Base-by-base conservation (phyloP, 345 rosid genomes). In the Eutrema heterophyllum region DNA sequence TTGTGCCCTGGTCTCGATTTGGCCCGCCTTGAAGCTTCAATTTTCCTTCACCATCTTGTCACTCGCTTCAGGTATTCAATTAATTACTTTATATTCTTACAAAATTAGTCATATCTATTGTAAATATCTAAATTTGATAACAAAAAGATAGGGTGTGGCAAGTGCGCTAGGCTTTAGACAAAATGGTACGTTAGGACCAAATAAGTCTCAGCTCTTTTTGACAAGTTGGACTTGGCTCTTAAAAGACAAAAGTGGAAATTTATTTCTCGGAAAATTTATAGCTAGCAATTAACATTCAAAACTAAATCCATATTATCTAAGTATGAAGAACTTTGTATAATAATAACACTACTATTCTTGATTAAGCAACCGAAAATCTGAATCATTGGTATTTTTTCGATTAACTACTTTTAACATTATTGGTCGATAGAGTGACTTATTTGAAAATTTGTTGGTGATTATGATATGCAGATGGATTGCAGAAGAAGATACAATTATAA, bases 1-100 rank as follows among this genome's bases (percentile, higher is more conserved):
- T 78, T 94, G 58, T 94, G 98, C 29, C 98, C 97, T 70, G 97
- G 97, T 36, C 84, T 90, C 53, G 98, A 94, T 77, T 80, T 94
- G 86, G 90, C 97, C 18, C 91, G 97, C 79, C 95, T 94, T 15
- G 97, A 94, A 85, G 79, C 97, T 84, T 87, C 98, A 73, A 71
- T 94, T 56, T 94, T 91, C 79, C 81, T 94, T 24, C 95, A 94
- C 74, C 90, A 88, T 56, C 79, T 94, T 45, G 96, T 89, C 74
- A 91, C 97, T 78, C 88, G 84, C 55, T 86, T 89, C 82, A 91
- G 97, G 98, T 94, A 82, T 77, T 35, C 30, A 52, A 26, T 56
- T n/a, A 12, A 14, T 8, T 51, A 54, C 33, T 21, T 15, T 26
- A 43, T 14, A 32, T 14, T 59, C n/a, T 59, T 65, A 29, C 11